These are phyloP conservation scores for Kondoa malvinella DNA, from an alignment of 768 basidiomycete species.

Conservation along the genomic window DNA sequence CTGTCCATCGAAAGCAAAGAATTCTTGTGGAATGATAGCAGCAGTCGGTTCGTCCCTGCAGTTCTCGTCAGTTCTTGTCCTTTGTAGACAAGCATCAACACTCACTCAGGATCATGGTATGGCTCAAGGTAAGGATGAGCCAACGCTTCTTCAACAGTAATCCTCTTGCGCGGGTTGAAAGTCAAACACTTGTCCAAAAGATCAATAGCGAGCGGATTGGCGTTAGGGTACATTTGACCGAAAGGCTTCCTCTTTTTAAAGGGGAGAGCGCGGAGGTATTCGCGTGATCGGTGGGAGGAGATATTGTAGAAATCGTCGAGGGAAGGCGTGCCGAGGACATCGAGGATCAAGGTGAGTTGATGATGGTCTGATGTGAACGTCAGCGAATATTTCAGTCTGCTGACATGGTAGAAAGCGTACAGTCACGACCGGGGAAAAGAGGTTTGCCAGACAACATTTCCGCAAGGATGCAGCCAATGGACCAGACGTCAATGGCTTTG, in stretches of 20 bases:
- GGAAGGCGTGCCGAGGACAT: conserved; percentile 90
- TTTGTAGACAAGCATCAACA: conserved; percentile 34
- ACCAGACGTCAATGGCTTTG: conserved; percentile 44
- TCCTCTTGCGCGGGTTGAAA: conserved; percentile 92
- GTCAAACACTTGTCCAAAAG: conserved; percentile 63
- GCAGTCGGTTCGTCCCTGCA: conserved; percentile 76
- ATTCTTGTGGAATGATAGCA: conserved; percentile 31
- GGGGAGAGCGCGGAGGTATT: conserved; percentile 38
- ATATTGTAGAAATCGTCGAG: conserved; percentile 97
- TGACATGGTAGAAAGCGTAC: too few relatives aligned
- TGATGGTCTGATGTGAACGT: conserved; percentile 61
- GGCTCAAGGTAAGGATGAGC: conserved; percentile 35
- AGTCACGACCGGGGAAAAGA: conserved; percentile 80
- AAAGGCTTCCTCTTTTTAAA: conserved; percentile 79
- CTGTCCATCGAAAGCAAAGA: conserved; percentile 33
- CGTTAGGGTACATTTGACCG: conserved; percentile 55
- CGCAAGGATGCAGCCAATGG: conserved; percentile 38
- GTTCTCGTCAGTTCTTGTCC: not conserved
- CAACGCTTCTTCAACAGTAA: conserved; percentile 82
- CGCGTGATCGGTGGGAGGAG: conserved; percentile 56
- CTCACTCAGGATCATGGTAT: conserved; percentile 6
- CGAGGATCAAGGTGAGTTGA: conserved; percentile 83
- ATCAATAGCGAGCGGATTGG: conserved; percentile 46
- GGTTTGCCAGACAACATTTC: conserved; percentile 97
- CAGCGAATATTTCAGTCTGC: not conserved